These are phyloP conservation scores for Eucalyptus regnans DNA, from an alignment of 345 rosid genomes.

Conservation along the genomic window DNA sequence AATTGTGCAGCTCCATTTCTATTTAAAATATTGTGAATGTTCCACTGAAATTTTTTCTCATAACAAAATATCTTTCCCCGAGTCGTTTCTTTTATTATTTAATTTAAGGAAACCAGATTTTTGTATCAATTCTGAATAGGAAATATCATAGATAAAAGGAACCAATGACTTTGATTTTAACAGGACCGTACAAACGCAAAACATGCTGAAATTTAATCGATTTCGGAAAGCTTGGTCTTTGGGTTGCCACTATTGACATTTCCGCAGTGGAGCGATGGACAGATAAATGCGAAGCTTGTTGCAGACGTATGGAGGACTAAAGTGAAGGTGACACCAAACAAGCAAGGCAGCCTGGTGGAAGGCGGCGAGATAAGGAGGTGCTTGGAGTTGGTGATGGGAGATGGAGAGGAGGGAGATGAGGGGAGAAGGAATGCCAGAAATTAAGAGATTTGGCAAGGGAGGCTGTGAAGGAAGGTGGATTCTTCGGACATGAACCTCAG, in stretches of 20 bases:
- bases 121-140: neutral
- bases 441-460: neutral
- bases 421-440: neutral
- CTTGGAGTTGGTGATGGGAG: too few relatives aligned
- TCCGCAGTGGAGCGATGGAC: constrained; percentile 15
- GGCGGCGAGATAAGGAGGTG: constrained; percentile 3
- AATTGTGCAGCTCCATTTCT: neutral
- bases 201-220: neutral
- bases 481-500: neutral
- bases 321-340: neutral
- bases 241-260: constrained; percentile 12
- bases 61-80: too few relatives aligned
- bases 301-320: constrained; percentile 14
- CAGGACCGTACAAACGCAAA: neutral
- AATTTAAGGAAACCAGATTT: neutral
- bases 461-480: constrained; percentile 7
- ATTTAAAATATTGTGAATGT: neutral
- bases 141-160: neutral
- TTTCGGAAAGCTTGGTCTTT: constrained; percentile 9
- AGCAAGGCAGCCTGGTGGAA: neutral
- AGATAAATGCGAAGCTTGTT: constrained; percentile 12
- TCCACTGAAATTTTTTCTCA: neutral
- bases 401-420: neutral
- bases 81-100: too few relatives aligned
- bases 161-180: neutral